These are phyloP conservation scores for Fistulinella prunicolor DNA, from an alignment of 768 basidiomycete species.

Conservation along the genomic window DNA sequence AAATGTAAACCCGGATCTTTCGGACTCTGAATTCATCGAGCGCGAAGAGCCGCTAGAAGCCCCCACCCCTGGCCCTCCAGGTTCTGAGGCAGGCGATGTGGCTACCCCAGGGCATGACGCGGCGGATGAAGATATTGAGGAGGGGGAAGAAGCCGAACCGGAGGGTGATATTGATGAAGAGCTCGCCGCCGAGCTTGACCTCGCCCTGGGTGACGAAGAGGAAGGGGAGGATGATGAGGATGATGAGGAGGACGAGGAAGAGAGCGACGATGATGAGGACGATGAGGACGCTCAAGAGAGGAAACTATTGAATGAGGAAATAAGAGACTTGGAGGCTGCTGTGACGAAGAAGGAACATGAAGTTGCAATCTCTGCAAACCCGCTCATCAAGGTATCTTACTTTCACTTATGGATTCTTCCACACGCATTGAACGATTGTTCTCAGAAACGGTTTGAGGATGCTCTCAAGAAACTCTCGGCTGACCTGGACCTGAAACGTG, in stretches of 20 bases:
- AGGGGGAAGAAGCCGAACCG: slow-evolving; percentile 56
- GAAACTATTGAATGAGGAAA: slow-evolving; percentile 84
- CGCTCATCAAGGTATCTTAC: slow-evolving; percentile 69
- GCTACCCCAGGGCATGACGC: slow-evolving; percentile 52
- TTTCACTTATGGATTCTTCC: neutral
- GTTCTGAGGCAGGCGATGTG: slow-evolving; percentile 63
- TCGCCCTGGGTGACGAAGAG: slow-evolving; percentile 68
- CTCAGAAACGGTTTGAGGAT: slow-evolving; percentile 89
- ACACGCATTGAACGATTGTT: neutral
- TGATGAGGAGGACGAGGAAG: slow-evolving; percentile 47
- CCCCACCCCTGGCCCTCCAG: slow-evolving; percentile 65
- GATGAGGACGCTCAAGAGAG: slow-evolving; percentile 77
- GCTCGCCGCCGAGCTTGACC: slow-evolving; percentile 81
- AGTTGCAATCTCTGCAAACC: slow-evolving; percentile 79
- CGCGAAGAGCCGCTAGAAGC: slow-evolving; percentile 58
- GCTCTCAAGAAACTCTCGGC: slow-evolving; percentile 82
- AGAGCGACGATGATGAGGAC: slow-evolving; percentile 71
- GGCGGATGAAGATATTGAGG: slow-evolving; percentile 59
- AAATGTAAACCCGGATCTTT: slow-evolving; percentile 86
- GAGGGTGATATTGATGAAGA: slow-evolving; percentile 88
- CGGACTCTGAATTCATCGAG: slow-evolving; percentile 85
- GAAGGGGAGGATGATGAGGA: slow-evolving; percentile 65
- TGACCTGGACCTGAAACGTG: slow-evolving; percentile 82
- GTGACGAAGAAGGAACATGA: slow-evolving; percentile 83
- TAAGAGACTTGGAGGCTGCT: slow-evolving; percentile 83